Conservation (phyloP, 768 basidiomycete species). For the Imleria badia region DNA sequence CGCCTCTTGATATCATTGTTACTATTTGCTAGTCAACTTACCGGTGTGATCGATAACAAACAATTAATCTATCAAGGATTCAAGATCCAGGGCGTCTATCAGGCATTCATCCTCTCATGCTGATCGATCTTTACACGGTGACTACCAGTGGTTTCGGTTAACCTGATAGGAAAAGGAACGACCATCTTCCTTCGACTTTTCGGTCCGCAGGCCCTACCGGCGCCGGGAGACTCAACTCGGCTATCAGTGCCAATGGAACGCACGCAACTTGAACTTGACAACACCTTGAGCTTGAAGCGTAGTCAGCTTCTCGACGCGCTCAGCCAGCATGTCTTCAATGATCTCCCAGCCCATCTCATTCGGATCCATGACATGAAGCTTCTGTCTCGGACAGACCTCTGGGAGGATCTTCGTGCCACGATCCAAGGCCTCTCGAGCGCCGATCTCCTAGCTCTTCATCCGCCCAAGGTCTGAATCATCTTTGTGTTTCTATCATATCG, state of each 20-base stretch:
- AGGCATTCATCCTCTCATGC: too few species aligned
- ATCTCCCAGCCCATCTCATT: conserved; percentile 17
- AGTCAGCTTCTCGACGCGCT: conserved; percentile 6
- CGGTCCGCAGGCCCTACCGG: too few species aligned
- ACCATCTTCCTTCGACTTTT: too few species aligned
- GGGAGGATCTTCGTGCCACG: conserved; percentile 3
- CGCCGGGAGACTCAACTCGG: too few species aligned
- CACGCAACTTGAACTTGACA: background rate
- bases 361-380: conserved; percentile 9
- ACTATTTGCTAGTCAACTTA: too few species aligned
- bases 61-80: too few species aligned
- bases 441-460: conserved; percentile 8
- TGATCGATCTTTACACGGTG: background rate
- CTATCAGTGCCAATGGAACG: background rate
- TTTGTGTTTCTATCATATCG: background rate
- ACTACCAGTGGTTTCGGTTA: background rate
- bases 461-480: conserved; percentile 4
- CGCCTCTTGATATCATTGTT: too few species aligned
- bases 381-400: conserved; percentile 10
- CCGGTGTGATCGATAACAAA: background rate
- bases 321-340: conserved; percentile 12
- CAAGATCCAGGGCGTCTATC: too few species aligned
- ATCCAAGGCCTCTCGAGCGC: background rate
- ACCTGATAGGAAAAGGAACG: background rate
- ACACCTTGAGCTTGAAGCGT: conserved; percentile 1